A percentile compares a stretch with the other conserved stretches of the same genome.
These are phyloP conservation scores for Colletotrichum lupini DNA, from an alignment of 2,329 filamentous ascomycete species.

Conservation along the genomic window DNA sequence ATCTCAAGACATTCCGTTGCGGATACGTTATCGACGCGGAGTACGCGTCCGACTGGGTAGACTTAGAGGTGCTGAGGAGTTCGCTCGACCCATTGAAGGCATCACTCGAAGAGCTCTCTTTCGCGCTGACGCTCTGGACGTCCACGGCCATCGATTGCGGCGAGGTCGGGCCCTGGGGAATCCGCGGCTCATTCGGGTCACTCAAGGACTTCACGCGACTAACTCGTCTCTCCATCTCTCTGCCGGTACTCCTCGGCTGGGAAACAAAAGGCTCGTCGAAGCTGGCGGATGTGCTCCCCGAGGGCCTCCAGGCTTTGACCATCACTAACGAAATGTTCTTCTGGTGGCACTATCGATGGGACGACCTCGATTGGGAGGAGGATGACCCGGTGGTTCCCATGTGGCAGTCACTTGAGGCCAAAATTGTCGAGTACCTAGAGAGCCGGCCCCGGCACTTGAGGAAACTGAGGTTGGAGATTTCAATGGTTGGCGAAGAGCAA, in stretches of 20 bases:
- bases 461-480: not conserved
- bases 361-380: not conserved
- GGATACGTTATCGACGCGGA: slow-evolving; percentile 4
- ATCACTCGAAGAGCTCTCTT: slow-evolving; percentile 1
- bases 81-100: not conserved
- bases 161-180: slow-evolving; percentile 3
- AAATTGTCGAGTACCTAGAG: not conserved
- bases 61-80: not conserved
- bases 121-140: not conserved
- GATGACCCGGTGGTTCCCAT: not conserved
- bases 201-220: not conserved
- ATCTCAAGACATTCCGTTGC: not conserved
- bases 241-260: slow-evolving; percentile 13
- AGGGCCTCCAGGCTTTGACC: not conserved
- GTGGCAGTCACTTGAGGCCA: not conserved
- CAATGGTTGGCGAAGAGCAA: not conserved
- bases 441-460: not conserved
- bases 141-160: slow-evolving; percentile 10
- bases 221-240: not conserved
- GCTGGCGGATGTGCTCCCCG: not conserved
- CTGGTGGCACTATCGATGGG: slow-evolving; percentile 15
- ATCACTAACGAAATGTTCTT: slow-evolving; percentile 13
- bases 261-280: not conserved
- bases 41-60: not conserved
- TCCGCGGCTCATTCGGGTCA: not conserved